Evolutionary conservation across 1,284 basidiomycete genomes (phyloP).

Genomic region (Rhodotorula sp.): DNA sequence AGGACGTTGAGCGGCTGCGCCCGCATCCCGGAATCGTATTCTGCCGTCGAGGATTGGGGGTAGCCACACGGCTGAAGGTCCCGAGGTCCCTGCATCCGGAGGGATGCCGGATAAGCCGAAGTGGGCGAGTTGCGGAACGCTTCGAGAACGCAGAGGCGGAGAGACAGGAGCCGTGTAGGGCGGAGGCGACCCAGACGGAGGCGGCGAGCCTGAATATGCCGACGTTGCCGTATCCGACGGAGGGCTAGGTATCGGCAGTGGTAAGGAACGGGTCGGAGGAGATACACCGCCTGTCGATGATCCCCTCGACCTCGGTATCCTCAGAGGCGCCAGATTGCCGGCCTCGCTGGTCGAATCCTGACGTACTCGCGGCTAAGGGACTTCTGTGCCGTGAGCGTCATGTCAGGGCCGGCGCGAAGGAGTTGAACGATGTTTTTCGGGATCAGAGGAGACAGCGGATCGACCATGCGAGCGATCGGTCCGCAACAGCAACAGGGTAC

Average conservation of each 20-base stretch:
- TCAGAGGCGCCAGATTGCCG: neutral
- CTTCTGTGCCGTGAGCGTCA: too few species aligned
- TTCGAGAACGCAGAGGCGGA: slow-evolving; percentile 25
- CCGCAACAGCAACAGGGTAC: too few species aligned
- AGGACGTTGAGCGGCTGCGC: neutral
- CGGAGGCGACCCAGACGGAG: slow-evolving; percentile 7
- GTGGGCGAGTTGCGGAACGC: slow-evolving; percentile 23
- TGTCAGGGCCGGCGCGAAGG: too few species aligned
- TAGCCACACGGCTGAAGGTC: neutral
- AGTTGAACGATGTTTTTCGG: too few species aligned
- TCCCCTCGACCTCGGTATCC: neutral
- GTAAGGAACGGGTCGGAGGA: neutral
- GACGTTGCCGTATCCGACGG: neutral
- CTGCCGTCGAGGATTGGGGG: neutral
- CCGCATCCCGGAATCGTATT: neutral
- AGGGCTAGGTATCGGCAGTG: neutral
- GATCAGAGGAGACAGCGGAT: too few species aligned
- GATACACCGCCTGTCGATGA: neutral
- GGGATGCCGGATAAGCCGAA: slow-evolving; percentile 13
- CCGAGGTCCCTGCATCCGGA: neutral
- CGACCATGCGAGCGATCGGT: too few species aligned
- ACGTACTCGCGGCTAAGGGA: too few species aligned
- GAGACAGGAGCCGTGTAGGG: slow-evolving; percentile 28
- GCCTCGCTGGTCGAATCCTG: neutral
- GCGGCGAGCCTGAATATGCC: neutral